These are phyloP conservation scores for Leishmania tropica DNA, from an alignment of 208 protist genomes.

Conservation along the genomic window DNA sequence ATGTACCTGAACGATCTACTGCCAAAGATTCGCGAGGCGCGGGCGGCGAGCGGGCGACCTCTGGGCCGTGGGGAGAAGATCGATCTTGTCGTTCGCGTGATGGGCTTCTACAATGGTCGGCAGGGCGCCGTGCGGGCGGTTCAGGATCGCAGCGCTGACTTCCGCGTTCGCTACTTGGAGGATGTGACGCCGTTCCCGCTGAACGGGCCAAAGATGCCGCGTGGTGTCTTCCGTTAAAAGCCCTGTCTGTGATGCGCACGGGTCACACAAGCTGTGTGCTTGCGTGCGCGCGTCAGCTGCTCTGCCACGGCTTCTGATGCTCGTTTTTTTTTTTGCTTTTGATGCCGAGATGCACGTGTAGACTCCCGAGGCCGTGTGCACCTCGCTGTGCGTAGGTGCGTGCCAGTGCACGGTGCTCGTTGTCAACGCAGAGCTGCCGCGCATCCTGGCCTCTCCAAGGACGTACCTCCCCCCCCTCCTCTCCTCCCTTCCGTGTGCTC, in stretches of 20 bases:
- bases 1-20: slow-evolving; percentile 89
- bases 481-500: background rate
- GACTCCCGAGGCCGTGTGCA: background rate
- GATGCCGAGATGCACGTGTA: background rate
- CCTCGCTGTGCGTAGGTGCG: background rate
- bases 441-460: background rate
- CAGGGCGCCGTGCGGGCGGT: slow-evolving; percentile 89
- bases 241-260: background rate
- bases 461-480: background rate
- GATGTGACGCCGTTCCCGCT: slow-evolving; percentile 91
- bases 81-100: slow-evolving; percentile 88
- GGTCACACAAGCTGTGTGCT: background rate
- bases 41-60: slow-evolving; percentile 52
- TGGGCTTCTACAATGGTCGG: slow-evolving; percentile 92
- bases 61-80: slow-evolving; percentile 76
- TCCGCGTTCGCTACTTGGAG: slow-evolving; percentile 83
- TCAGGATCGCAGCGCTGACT: slow-evolving; percentile 79
- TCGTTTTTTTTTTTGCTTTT: background rate
- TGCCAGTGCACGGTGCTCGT: background rate
- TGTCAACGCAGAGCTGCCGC: background rate
- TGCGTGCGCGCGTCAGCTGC: background rate
- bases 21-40: slow-evolving; percentile 71
- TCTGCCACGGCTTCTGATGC: background rate
- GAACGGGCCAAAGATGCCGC: slow-evolving; percentile 90
- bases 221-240: slow-evolving; percentile 74